A percentile compares a stretch with the other conserved stretches of the same genome.
Conservation (phyloP, 805 yeast genomes). For the Candida montana region DNA sequence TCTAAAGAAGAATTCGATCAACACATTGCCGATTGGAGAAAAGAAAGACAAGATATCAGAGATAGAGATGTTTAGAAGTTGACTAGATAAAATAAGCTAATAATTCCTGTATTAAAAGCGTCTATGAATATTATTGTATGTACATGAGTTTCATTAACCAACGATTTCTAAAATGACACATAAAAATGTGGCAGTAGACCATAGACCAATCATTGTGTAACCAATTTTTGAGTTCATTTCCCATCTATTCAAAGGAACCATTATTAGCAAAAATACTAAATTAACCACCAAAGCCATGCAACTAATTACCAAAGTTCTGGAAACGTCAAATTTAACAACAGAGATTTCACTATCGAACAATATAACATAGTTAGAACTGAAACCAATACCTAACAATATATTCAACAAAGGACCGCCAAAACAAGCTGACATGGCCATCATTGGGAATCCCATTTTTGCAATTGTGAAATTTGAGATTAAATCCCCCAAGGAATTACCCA, state of each 20-base stretch:
- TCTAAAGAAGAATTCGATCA: slow-evolving; percentile 21
- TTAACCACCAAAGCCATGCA: slow-evolving; percentile 36
- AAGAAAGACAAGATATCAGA: slow-evolving; percentile 3
- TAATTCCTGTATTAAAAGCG: too few species aligned
- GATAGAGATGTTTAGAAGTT: not conserved
- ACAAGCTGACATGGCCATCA: slow-evolving; percentile 92
- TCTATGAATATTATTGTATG: not conserved
- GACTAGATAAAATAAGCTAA: too few species aligned
- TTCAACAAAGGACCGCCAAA: slow-evolving; percentile 90
- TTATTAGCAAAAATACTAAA: slow-evolving; percentile 32
- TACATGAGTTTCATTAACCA: not conserved
- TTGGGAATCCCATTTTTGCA: slow-evolving; percentile 79
- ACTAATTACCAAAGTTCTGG: slow-evolving; percentile 33
- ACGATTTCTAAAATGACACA: slow-evolving; percentile 20
- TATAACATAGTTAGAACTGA: slow-evolving; percentile 52
- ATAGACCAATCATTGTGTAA: slow-evolving; percentile 20
- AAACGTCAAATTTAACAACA: slow-evolving; percentile 32
- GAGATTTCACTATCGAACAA: slow-evolving; percentile 11
- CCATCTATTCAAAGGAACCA: slow-evolving; percentile 45
- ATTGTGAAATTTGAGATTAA: slow-evolving; percentile 78
- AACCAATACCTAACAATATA: slow-evolving; percentile 72
- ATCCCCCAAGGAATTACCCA: slow-evolving; percentile 93
- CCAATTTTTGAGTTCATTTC: slow-evolving; percentile 39
- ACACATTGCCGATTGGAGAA: slow-evolving; percentile 1
- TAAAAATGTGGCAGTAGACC: slow-evolving; percentile 20